phyloP scores from a whole-genome alignment of 352 stramenopile species.

The Globisporangium paroecandrum region DNA sequence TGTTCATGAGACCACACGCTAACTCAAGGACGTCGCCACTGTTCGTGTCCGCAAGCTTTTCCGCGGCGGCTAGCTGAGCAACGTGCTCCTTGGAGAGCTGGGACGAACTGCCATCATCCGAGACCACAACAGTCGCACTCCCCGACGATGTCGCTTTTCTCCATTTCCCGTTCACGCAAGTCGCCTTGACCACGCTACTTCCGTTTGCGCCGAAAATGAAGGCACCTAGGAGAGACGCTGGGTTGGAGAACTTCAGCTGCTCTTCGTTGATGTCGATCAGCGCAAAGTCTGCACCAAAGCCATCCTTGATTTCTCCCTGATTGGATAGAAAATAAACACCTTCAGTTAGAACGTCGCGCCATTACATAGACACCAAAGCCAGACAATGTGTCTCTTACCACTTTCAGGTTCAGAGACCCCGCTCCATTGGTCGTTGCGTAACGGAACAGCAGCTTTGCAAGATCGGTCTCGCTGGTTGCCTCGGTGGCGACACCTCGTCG shows the following conservation, averaged over 20 bases:
- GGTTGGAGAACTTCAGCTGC: conserved; percentile 61
- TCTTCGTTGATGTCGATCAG: conserved; percentile 67
- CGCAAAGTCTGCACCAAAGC: conserved; percentile 65
- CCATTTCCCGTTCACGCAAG: conserved; percentile 70
- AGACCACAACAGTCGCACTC: not conserved
- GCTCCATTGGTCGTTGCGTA: conserved; percentile 69
- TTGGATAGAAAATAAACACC: not conserved
- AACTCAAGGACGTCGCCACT: conserved; percentile 66
- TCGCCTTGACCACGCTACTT: conserved; percentile 70
- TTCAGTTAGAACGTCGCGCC: not conserved
- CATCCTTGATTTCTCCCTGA: conserved; percentile 66
- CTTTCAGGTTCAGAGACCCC: conserved; percentile 62
- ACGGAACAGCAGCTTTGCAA: conserved; percentile 60
- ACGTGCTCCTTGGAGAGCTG: conserved; percentile 42
- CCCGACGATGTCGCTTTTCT: conserved; percentile 28
- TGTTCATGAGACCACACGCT: conserved; percentile 66
- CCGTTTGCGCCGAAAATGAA: conserved; percentile 75
- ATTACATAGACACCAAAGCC: not conserved
- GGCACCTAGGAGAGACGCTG: conserved; percentile 53
- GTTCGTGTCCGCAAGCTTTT: conserved; percentile 45
- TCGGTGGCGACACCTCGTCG: conserved; percentile 63
- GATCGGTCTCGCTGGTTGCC: conserved; percentile 44
- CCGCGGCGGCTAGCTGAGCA: conserved; percentile 39
- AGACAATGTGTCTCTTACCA: conserved; percentile 28
- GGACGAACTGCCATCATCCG: conserved; percentile 3